Conservation (phyloP, 441 rosid species). For the Jatropha podagrica region DNA sequence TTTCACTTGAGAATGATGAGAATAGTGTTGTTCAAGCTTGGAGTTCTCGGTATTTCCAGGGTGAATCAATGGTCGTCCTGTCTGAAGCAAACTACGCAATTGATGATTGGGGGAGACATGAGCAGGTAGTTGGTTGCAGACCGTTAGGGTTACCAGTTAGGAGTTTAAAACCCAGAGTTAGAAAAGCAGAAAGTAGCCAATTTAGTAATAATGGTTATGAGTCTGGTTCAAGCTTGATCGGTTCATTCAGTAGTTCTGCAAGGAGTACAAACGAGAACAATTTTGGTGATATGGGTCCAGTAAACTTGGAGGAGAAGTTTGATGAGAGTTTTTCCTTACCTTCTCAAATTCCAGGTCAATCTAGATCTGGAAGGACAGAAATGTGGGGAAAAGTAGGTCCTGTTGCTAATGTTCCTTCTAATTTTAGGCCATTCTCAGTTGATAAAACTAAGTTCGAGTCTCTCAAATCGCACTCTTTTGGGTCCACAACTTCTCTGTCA, state of each 20-base stretch:
- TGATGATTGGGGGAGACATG: slow-evolving; percentile 33
- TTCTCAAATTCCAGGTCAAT: slow-evolving; percentile 40
- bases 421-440: slow-evolving; percentile 53
- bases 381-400: slow-evolving; percentile 27
- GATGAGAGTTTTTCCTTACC: slow-evolving; percentile 32
- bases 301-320: slow-evolving; percentile 38
- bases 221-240: slow-evolving; percentile 34
- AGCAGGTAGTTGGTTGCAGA: slow-evolving; percentile 28
- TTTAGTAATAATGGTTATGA: slow-evolving; percentile 29
- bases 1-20: slow-evolving; percentile 24
- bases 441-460: slow-evolving; percentile 55
- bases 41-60: slow-evolving; percentile 56
- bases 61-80: slow-evolving; percentile 54
- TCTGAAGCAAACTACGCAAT: slow-evolving; percentile 48
- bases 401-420: slow-evolving; percentile 28
- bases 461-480: slow-evolving; percentile 40
- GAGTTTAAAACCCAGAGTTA: slow-evolving; percentile 48
- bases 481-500: slow-evolving; percentile 40
- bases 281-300: slow-evolving; percentile 33
- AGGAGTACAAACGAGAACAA: slow-evolving; percentile 23
- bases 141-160: slow-evolving; percentile 79
- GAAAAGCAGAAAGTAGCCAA: slow-evolving; percentile 21
- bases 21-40: slow-evolving; percentile 46
- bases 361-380: slow-evolving; percentile 44
- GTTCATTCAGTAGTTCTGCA: slow-evolving; percentile 25